Conservation (phyloP, 2,329 filamentous ascomycete species). For the Fusarium sarcochroum region DNA sequence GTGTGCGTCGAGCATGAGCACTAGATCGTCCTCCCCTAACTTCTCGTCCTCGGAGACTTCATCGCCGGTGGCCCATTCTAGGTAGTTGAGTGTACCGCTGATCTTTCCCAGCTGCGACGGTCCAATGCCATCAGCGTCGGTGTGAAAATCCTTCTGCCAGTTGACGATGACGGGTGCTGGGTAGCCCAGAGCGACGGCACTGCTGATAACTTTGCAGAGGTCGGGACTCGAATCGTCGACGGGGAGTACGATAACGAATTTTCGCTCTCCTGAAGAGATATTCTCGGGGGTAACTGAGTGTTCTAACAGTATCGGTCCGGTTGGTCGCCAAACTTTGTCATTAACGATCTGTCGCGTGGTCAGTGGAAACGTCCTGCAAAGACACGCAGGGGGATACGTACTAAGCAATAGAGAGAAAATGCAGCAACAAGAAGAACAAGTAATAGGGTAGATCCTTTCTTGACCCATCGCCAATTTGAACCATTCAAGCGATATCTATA, state of each 20-base stretch:
- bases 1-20: conserved; percentile 51
- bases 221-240: conserved; percentile 48
- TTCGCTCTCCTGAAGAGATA: conserved; percentile 37
- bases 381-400: neutral
- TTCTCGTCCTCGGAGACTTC: conserved; percentile 30
- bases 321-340: conserved; percentile 33
- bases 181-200: conserved; percentile 48
- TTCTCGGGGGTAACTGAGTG: conserved; percentile 1
- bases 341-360: conserved; percentile 35
- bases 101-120: conserved; percentile 51
- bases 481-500: conserved; percentile 32
- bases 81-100: conserved; percentile 48
- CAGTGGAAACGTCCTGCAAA: conserved; percentile 5
- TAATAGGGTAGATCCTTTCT: conserved; percentile 21
- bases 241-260: conserved; percentile 45
- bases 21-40: conserved; percentile 46
- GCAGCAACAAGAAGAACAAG: conserved; percentile 6
- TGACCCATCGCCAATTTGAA: conserved; percentile 34
- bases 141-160: conserved; percentile 49
- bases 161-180: conserved; percentile 52
- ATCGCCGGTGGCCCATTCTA: conserved; percentile 43
- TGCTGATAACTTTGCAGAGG: conserved; percentile 50
- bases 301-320: conserved; percentile 27
- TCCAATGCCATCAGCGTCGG: conserved; percentile 41
- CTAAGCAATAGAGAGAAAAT: conserved; percentile 35